phyloP scores from a whole-genome alignment of 148 eudicot species.

The Selenicereus undatus region DNA sequence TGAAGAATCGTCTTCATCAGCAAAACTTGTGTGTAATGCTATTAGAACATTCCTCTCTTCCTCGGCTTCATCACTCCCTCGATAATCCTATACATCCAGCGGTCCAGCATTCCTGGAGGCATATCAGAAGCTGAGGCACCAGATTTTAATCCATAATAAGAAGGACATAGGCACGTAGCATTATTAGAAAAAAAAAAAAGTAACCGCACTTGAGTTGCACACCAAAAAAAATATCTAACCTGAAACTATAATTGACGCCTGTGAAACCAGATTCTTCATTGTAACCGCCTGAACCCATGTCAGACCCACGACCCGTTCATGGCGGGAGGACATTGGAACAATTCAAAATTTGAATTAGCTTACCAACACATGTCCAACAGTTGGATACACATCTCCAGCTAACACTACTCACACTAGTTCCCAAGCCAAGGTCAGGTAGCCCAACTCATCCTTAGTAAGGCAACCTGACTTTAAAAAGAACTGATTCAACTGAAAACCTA shows the following conservation, averaged over 20 bases:
- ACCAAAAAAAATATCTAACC: not conserved
- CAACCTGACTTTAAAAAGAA: too few relatives aligned
- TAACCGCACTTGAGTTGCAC: not conserved
- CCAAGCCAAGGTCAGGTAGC: too few relatives aligned
- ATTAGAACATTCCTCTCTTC: constrained; percentile 32
- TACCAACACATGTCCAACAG: too few relatives aligned
- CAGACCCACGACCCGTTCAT: too few relatives aligned
- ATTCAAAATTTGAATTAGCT: too few relatives aligned
- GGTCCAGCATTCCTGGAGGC: constrained; percentile 80
- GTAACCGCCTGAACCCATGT: not conserved
- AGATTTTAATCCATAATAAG: not conserved
- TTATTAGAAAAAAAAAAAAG: too few relatives aligned
- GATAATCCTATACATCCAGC: constrained; percentile 82
- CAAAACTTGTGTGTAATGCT: not conserved
- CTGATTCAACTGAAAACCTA: not conserved
- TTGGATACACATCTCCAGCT: too few relatives aligned
- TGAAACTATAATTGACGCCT: not conserved
- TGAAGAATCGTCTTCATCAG: not conserved
- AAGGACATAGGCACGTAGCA: not conserved
- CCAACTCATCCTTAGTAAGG: too few relatives aligned
- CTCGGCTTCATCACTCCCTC: constrained; percentile 68
- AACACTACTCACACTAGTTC: too few relatives aligned
- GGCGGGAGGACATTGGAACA: too few relatives aligned
- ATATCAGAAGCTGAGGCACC: not conserved
- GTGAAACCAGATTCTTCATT: not conserved